Conservation (phyloP, 192 early-diverging fungal species). For the Backusella tuberculispora region DNA sequence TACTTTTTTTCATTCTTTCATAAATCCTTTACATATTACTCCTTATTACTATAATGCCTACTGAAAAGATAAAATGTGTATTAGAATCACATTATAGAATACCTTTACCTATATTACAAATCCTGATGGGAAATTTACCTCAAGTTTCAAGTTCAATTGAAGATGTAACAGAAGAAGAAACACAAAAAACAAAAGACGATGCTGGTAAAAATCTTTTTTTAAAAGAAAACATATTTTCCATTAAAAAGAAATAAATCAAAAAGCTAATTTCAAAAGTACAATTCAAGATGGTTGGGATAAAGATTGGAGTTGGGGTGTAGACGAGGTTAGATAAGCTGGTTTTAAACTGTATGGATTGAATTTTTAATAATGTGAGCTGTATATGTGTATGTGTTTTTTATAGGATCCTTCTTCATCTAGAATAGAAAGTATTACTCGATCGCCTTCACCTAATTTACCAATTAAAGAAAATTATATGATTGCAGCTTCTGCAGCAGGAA, state of each 20-base stretch:
- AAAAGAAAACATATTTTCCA: not conserved
- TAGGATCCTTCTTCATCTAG: not conserved
- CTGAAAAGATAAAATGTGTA: slow-evolving; percentile 29
- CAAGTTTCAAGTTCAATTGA: slow-evolving; percentile 31
- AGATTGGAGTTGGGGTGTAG: slow-evolving; percentile 39
- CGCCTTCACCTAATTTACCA: slow-evolving; percentile 17
- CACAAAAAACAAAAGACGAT: slow-evolving; percentile 22
- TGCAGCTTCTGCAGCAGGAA: slow-evolving; percentile 37
- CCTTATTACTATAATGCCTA: not conserved
- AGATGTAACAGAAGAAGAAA: slow-evolving; percentile 31
- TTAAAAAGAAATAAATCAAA: too few species aligned
- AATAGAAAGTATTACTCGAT: slow-evolving; percentile 18
- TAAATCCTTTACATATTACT: not conserved
- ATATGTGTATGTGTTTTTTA: not conserved
- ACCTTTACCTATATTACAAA: slow-evolving; percentile 41
- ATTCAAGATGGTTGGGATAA: slow-evolving; percentile 41
- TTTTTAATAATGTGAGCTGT: not conserved
- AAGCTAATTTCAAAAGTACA: not conserved
- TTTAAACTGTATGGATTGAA: not conserved
- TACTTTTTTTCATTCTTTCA: too few species aligned
- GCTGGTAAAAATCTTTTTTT: not conserved
- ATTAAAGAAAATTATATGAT: slow-evolving; percentile 39
- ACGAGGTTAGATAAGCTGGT: slow-evolving; percentile 19
- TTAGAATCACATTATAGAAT: slow-evolving; percentile 38
- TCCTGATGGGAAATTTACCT: slow-evolving; percentile 41